Evolutionary conservation across 805 yeast genomes (phyloP).

Genomic region (Yarrowia sp.): DNA sequence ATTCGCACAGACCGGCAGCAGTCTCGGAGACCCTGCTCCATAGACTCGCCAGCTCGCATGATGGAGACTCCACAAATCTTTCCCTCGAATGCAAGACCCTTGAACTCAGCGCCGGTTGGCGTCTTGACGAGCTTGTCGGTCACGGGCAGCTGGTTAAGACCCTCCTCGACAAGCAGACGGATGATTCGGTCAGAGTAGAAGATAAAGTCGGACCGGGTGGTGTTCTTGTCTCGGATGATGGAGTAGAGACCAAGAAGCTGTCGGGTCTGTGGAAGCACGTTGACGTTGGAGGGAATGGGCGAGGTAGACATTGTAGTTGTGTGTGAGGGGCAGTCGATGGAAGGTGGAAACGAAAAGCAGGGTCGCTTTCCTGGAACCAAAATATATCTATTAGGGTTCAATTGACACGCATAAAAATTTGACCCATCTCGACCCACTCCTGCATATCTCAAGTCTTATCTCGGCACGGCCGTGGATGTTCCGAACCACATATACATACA

Average conservation of each 20-base stretch:
- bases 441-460: slow-evolving; percentile 21
- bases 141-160: slow-evolving; percentile 92
- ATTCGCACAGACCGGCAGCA: slow-evolving; percentile 95
- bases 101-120: slow-evolving; percentile 59
- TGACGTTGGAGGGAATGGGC: slow-evolving; percentile 49
- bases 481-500: neutral
- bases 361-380: slow-evolving; percentile 13
- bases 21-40: slow-evolving; percentile 98
- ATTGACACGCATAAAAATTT: slow-evolving; percentile 20
- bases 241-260: slow-evolving; percentile 73
- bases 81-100: slow-evolving; percentile 81
- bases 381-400: slow-evolving; percentile 17
- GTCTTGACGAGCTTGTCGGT: slow-evolving; percentile 63
- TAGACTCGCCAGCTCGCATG: slow-evolving; percentile 97
- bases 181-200: slow-evolving; percentile 95
- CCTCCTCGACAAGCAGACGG: slow-evolving; percentile 89
- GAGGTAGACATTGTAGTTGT: slow-evolving; percentile 4
- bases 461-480: slow-evolving; percentile 13
- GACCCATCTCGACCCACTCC: slow-evolving; percentile 22
- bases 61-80: slow-evolving; percentile 97
- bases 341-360: neutral
- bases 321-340: neutral
- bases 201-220: slow-evolving; percentile 87
- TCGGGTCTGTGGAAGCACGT: slow-evolving; percentile 78
- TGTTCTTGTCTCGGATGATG: slow-evolving; percentile 76